Base-by-base conservation (phyloP, 164 flowering plant genomes). In the Piper longum region DNA sequence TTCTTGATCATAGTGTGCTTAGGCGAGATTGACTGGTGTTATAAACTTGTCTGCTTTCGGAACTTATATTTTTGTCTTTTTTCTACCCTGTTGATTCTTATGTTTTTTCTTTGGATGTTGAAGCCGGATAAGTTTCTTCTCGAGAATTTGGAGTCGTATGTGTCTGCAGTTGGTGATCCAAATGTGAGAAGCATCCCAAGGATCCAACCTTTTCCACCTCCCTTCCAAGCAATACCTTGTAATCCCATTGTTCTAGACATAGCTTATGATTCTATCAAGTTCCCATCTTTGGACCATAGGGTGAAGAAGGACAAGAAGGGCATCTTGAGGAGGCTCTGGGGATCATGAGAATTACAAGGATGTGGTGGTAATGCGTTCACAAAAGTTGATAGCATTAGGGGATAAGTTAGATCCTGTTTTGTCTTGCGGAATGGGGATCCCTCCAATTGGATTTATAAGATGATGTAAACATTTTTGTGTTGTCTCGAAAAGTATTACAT, bases 301-400 rank as follows among this genome's bases (percentile, higher is more conserved):
- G 82, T 84, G 91, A 95, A 87, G 90, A 95, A 95, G 73, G 91
- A 88, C 65, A 78, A 75, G 76, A 92, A 85, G 78, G 84, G 99
- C 59, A 83, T 95, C 73, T 79, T 87, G 14, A 83, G 95, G 52
- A 75, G 97, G 78, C 69, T 91, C 45, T 91, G 95, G 92, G 56
- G 99, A 64, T 91, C 70, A 87, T 60, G 7, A 42, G 16, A 4
- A 57, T 41, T 36, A 5, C 8, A 48, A 9, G 52, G 36, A 26
- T 26, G 36, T 26, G 36, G 36, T 26, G 36, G 36, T 26, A 26
- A 0, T 26, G 36, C 2, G 36, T 26, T 26, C 36, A 26, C 36
- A 26, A 26, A 26, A 26, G 36, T 26, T 26, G 36, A 26, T 26
- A 0, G 36, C 36, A 26, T 26, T 26, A 26, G 36, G 36, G 36